phyloP scores from a whole-genome alignment of 345 rosid genomes.

The Arabidopsis arenosa region DNA sequence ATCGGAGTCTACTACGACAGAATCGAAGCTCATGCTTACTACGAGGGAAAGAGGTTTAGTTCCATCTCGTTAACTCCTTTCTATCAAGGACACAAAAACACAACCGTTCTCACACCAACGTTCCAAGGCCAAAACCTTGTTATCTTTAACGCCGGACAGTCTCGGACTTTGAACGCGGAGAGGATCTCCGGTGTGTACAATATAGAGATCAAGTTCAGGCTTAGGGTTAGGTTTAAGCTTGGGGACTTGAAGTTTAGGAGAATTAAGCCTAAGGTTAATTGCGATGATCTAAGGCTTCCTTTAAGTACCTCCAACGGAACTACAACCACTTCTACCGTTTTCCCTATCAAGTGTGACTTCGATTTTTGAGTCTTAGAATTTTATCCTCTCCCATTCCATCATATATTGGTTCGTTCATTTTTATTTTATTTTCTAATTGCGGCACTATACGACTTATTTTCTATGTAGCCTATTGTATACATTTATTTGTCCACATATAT shows the following conservation, averaged over 20 bases:
- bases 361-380: constrained; percentile 47
- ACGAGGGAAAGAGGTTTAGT: constrained; percentile 50
- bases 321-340: constrained; percentile 8
- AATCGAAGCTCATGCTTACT: constrained; percentile 57
- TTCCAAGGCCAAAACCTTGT: constrained; percentile 51
- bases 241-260: constrained; percentile 57
- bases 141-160: constrained; percentile 41
- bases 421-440: not conserved
- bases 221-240: constrained; percentile 68
- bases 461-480: not conserved
- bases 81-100: constrained; percentile 83
- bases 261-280: constrained; percentile 60
- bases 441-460: not conserved
- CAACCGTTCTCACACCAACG: constrained; percentile 52
- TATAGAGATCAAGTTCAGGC: constrained; percentile 58
- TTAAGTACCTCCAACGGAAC: constrained; percentile 43
- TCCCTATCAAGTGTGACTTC: constrained; percentile 55
- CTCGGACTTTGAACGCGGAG: constrained; percentile 47
- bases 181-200: constrained; percentile 50
- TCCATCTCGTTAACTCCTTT: constrained; percentile 50
- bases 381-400: constrained; percentile 5
- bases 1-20: constrained; percentile 60
- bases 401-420: constrained; percentile 31
- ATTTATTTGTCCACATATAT: constrained; percentile 17
- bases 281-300: constrained; percentile 70